These are phyloP conservation scores for Trichosporon sp. DNA, from an alignment of 1,284 basidiomycete species.

Conservation along the genomic window DNA sequence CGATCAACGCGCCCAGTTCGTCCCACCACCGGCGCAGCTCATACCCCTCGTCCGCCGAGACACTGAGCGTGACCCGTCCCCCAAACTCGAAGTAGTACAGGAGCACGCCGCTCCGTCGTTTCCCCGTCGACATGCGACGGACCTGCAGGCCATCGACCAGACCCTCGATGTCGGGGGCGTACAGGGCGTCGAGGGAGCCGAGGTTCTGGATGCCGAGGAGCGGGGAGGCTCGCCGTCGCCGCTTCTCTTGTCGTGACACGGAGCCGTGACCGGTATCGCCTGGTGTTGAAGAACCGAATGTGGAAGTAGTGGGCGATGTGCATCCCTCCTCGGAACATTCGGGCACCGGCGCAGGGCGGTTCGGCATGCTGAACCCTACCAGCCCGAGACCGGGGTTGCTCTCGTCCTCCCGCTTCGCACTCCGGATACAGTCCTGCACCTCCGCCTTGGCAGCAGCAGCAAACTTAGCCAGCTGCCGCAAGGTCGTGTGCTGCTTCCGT, in stretches of 20 bases:
- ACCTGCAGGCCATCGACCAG: not conserved
- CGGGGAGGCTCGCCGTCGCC: not conserved
- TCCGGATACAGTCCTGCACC: not conserved
- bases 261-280: no score
- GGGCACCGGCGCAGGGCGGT: not conserved
- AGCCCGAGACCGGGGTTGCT: constrained; percentile 4
- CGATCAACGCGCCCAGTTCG: not conserved
- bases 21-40: not conserved
- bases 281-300: no score
- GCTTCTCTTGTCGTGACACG: not conserved
- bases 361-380: not conserved
- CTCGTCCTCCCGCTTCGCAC: not conserved
- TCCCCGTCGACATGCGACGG: not conserved
- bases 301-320: no score
- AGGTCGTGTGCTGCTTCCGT: not conserved
- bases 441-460: not conserved
- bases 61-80: not conserved
- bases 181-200: not conserved
- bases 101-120: not conserved
- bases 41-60: not conserved
- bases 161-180: constrained; percentile 7
- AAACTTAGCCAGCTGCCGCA: not conserved
- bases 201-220: constrained; percentile 7
- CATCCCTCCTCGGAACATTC: not conserved
- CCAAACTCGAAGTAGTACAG: constrained; percentile 17